These are phyloP conservation scores for Cystobasidium onofrii DNA, from an alignment of 768 basidiomycete genomes.

Conservation along the genomic window DNA sequence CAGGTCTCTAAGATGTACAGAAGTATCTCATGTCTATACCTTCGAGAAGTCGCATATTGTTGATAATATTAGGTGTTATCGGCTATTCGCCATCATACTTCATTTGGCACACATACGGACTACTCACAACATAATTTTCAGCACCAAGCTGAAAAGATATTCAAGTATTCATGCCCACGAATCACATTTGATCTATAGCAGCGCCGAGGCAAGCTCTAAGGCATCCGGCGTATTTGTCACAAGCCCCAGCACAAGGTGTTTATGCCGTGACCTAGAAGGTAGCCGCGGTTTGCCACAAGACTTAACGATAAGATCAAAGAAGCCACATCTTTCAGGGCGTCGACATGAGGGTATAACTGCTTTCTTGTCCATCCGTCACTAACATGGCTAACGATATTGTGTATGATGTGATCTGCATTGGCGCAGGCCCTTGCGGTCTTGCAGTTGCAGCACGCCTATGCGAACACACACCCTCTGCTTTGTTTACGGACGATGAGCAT, in stretches of 20 bases:
- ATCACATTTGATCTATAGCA: too few relatives aligned
- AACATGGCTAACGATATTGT: slow-evolving; percentile 1
- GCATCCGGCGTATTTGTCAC: too few relatives aligned
- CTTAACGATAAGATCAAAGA: not conserved
- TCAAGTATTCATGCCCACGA: too few relatives aligned
- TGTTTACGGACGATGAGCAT: slow-evolving; percentile 43
- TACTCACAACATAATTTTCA: too few relatives aligned
- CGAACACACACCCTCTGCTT: slow-evolving; percentile 38
- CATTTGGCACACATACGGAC: too few relatives aligned
- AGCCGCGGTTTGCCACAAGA: not conserved
- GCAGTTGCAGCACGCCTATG: slow-evolving; percentile 37
- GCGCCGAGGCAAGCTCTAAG: too few relatives aligned
- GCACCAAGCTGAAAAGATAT: too few relatives aligned
- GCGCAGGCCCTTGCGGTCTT: slow-evolving; percentile 41
- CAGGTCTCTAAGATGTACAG: not conserved
- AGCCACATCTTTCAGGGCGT: too few relatives aligned
- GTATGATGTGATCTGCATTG: slow-evolving; percentile 38
- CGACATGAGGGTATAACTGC: not conserved
- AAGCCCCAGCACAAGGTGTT: not conserved
- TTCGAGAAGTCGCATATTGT: not conserved
- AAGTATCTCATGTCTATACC: not conserved
- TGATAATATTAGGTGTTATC: not conserved
- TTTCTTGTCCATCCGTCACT: not conserved
- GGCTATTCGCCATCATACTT: too few relatives aligned
- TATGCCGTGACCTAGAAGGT: not conserved